phyloP scores from a whole-genome alignment of 2,329 filamentous ascomycete genomes.

The Colletotrichum godetiae region DNA sequence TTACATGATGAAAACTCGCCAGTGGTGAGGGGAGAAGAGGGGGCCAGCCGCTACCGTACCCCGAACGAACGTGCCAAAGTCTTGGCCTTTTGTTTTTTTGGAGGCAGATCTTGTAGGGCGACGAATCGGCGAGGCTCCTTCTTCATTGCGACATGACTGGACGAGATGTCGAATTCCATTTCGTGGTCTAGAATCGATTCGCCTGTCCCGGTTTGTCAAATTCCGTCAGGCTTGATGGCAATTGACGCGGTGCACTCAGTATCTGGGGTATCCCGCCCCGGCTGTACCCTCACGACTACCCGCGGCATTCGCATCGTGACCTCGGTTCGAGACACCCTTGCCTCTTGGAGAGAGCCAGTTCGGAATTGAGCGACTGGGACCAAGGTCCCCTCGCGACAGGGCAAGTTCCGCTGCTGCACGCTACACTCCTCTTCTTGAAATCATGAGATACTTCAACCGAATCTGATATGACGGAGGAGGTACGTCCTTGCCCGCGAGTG shows the following conservation, averaged over 20 bases:
- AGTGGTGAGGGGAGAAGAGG: background rate
- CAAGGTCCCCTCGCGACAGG: background rate
- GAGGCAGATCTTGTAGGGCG: background rate
- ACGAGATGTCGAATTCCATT: background rate
- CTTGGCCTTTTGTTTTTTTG: background rate
- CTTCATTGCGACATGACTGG: background rate
- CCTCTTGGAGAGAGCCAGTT: background rate
- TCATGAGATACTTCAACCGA: background rate
- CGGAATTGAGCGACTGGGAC: background rate
- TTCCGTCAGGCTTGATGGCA: background rate
- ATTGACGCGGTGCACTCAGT: too few relatives aligned
- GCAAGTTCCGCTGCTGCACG: background rate
- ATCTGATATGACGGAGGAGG: background rate
- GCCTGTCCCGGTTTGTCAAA: too few relatives aligned
- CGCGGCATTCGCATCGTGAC: background rate
- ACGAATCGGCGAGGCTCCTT: conserved; percentile 3
- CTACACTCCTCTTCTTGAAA: background rate
- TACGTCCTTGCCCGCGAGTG: background rate
- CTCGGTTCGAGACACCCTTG: background rate
- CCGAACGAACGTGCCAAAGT: background rate
- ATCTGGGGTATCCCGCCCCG: background rate
- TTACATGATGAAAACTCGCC: conserved; percentile 33
- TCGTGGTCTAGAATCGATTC: background rate
- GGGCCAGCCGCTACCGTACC: too few relatives aligned
- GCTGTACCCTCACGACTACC: background rate